A percentile compares a stretch with the other conserved stretches of the same genome.
phyloP scores from a whole-genome alignment of 2,329 filamentous ascomycete genomes.

The Cladorrhinum sp. region DNA sequence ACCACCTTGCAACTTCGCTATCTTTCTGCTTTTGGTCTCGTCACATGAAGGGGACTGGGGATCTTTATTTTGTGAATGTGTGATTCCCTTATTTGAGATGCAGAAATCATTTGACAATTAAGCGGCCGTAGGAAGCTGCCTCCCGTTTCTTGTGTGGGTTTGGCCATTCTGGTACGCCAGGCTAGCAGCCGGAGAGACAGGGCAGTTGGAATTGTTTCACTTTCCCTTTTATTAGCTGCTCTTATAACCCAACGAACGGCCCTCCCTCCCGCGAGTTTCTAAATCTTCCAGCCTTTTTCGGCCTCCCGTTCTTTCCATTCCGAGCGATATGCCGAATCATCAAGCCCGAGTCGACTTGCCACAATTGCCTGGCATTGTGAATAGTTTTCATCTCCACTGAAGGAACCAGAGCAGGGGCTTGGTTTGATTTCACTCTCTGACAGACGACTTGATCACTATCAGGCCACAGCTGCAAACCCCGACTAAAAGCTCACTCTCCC shows the following conservation, averaged over 20 bases:
- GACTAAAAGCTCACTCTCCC: background rate
- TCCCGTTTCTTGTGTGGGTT: background rate
- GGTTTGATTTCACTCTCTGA: background rate
- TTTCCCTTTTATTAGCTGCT: conserved; percentile 10
- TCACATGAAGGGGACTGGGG: background rate
- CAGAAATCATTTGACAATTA: background rate
- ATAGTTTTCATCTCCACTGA: background rate
- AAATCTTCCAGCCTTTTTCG: background rate
- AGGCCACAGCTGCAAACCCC: background rate
- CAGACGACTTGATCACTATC: background rate
- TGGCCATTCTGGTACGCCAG: conserved; percentile 1
- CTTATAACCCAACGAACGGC: conserved; percentile 7
- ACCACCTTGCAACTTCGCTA: conserved; percentile 23
- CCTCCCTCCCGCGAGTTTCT: background rate
- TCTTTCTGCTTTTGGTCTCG: background rate
- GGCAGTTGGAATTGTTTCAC: conserved; percentile 14
- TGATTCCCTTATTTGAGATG: background rate
- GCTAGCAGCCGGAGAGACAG: background rate
- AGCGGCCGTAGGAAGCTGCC: background rate
- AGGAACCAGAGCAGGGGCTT: background rate
- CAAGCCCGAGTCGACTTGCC: background rate
- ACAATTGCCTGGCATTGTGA: background rate
- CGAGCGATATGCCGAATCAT: background rate
- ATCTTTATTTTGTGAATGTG: background rate
- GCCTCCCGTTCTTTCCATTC: conserved; percentile 4